These are phyloP conservation scores for Sugiyamaella sp. DNA, from an alignment of 1,139 yeast genomes.

Conservation along the genomic window DNA sequence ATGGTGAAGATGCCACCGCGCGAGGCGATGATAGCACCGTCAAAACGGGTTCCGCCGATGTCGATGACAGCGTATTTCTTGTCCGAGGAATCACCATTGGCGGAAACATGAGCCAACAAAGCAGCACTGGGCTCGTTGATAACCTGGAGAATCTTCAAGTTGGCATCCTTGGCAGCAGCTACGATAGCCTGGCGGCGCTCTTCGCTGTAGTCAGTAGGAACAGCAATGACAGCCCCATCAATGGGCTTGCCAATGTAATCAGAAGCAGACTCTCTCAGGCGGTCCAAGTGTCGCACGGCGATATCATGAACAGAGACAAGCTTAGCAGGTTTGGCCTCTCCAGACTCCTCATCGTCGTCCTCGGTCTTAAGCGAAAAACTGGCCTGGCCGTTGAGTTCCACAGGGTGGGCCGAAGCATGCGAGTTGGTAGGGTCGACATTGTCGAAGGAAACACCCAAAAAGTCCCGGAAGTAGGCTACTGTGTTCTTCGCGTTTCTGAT, in stretches of 20 bases:
- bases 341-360: constrained; percentile 45
- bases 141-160: constrained; percentile 79
- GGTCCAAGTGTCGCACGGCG: constrained; percentile 78
- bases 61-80: constrained; percentile 91
- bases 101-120: constrained; percentile 67
- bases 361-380: constrained; percentile 60
- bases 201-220: constrained; percentile 85
- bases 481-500: constrained; percentile 90
- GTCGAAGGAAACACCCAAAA: constrained; percentile 72
- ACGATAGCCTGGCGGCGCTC: constrained; percentile 68
- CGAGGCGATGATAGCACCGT: constrained; percentile 90
- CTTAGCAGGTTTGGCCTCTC: constrained; percentile 41
- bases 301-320: constrained; percentile 72
- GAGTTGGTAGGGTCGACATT: constrained; percentile 67
- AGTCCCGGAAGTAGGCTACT: constrained; percentile 90
- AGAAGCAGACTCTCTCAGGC: constrained; percentile 85
- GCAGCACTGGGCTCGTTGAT: constrained; percentile 96
- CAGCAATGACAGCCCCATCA: constrained; percentile 84
- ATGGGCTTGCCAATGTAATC: constrained; percentile 85
- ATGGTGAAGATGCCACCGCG: constrained; percentile 94
- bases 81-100: constrained; percentile 57
- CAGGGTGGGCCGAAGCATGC: constrained; percentile 71
- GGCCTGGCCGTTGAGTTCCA: constrained; percentile 67
- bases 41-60: constrained; percentile 96
- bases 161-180: constrained; percentile 68